Percentiles rank a stretch among this genome's conserved stretches.
phyloP scores from a whole-genome alignment of 176 grass and related monocot species.

The Alloteropsis semialata region DNA sequence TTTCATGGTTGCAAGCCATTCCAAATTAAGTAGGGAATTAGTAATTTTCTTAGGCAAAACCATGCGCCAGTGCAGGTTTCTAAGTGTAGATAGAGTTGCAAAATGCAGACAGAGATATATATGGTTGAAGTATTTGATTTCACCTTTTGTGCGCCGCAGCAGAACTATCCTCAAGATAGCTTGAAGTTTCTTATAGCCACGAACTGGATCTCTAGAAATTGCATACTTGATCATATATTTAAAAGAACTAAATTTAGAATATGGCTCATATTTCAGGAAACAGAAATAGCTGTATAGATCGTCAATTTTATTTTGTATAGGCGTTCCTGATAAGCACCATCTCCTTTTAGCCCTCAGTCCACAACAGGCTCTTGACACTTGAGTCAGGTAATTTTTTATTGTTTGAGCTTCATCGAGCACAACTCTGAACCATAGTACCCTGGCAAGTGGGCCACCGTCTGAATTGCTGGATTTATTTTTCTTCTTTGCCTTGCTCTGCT shows the following conservation, averaged over 20 bases:
- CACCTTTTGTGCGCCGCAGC: slow-evolving; percentile 92
- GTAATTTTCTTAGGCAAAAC: background rate
- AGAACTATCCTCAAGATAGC: slow-evolving; percentile 77
- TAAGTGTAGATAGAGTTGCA: background rate
- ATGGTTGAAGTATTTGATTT: background rate
- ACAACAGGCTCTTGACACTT: slow-evolving; percentile 76
- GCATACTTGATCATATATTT: slow-evolving; percentile 46
- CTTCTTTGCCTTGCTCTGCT: slow-evolving; percentile 51
- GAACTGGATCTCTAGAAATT: slow-evolving; percentile 63
- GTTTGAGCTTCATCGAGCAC: slow-evolving; percentile 97
- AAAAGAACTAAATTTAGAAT: slow-evolving; percentile 55
- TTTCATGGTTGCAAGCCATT: background rate
- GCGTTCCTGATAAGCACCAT: slow-evolving; percentile 98
- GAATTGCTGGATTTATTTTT: slow-evolving; percentile 37
- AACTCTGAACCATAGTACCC: slow-evolving; percentile 91
- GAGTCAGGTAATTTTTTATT: slow-evolving; percentile 86
- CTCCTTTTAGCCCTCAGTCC: slow-evolving; percentile 72
- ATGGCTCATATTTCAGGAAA: slow-evolving; percentile 91
- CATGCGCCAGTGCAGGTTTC: background rate
- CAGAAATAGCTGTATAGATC: slow-evolving; percentile 94
- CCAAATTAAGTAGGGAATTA: background rate
- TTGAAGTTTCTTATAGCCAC: slow-evolving; percentile 89
- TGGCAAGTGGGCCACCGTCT: slow-evolving; percentile 69
- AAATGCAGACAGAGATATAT: slow-evolving; percentile 1
- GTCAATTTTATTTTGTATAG: slow-evolving; percentile 91